phyloP scores from a whole-genome alignment of 495 filamentous ascomycete genomes.

The Penicillium malachiteum region DNA sequence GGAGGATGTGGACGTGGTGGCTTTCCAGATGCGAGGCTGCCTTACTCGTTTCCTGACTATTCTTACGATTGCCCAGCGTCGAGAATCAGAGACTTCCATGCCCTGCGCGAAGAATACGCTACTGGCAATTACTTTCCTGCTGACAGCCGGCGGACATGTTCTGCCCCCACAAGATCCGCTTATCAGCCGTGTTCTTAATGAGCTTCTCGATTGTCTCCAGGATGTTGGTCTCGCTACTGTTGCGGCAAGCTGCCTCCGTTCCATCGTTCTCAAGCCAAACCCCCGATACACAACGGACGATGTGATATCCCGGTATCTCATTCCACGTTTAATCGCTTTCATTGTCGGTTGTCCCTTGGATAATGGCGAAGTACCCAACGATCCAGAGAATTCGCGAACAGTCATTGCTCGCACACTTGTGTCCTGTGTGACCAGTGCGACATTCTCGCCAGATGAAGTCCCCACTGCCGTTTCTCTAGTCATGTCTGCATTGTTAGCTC shows the following conservation, averaged over 20 bases:
- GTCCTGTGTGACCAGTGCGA: slow-evolving; percentile 59
- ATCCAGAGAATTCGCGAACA: slow-evolving; percentile 69
- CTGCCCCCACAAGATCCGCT: slow-evolving; percentile 72
- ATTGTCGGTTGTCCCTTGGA: slow-evolving; percentile 61
- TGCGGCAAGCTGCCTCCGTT: slow-evolving; percentile 81
- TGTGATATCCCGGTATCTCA: slow-evolving; percentile 67
- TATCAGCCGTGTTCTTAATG: slow-evolving; percentile 65
- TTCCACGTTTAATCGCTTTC: slow-evolving; percentile 76
- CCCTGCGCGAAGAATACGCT: slow-evolving; percentile 92
- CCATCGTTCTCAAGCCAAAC: slow-evolving; percentile 69
- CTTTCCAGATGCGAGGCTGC: slow-evolving; percentile 66
- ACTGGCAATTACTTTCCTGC: slow-evolving; percentile 79
- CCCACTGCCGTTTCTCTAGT: slow-evolving; percentile 69
- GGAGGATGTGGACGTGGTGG: slow-evolving; percentile 36
- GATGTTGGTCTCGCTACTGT: slow-evolving; percentile 79
- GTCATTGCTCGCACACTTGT: slow-evolving; percentile 72
- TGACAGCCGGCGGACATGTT: slow-evolving; percentile 73
- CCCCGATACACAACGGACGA: slow-evolving; percentile 67
- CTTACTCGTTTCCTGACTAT: slow-evolving; percentile 77
- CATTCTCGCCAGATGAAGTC: slow-evolving; percentile 45
- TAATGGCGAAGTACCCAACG: slow-evolving; percentile 50
- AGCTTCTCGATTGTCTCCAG: slow-evolving; percentile 80
- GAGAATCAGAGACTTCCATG: slow-evolving; percentile 76
- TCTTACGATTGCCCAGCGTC: slow-evolving; percentile 77
- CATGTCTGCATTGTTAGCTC: slow-evolving; percentile 73